Conservation (phyloP, 2,329 filamentous ascomycete species). For the Dactylellina haptotyla region DNA sequence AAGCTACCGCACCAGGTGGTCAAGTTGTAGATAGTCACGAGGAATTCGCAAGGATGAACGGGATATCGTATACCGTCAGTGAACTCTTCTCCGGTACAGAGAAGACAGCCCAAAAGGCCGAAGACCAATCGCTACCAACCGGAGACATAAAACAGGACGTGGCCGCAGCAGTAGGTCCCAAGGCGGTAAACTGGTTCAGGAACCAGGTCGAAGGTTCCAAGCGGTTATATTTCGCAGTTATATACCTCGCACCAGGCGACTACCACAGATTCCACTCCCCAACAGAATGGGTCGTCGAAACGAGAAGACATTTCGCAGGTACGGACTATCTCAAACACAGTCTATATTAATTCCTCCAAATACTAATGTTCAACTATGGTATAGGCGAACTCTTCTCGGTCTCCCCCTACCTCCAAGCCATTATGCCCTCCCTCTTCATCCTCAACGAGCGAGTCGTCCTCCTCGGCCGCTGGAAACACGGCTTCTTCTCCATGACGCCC, state of each 20-base stretch:
- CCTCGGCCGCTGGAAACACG: constrained; percentile 92
- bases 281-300: constrained; percentile 92
- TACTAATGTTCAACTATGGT: background rate
- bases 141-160: constrained; percentile 29
- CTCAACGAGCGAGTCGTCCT: constrained; percentile 96
- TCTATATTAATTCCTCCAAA: background rate
- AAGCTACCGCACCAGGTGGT: constrained; percentile 62
- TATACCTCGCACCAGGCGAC: constrained; percentile 96
- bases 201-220: constrained; percentile 63
- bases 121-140: constrained; percentile 32
- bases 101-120: constrained; percentile 59
- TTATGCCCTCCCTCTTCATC: constrained; percentile 91
- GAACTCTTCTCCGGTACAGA: constrained; percentile 80
- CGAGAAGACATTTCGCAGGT: constrained; percentile 91
- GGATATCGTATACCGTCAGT: constrained; percentile 93
- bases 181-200: constrained; percentile 57
- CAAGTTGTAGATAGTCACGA: constrained; percentile 81
- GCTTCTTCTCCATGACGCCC: constrained; percentile 95
- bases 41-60: constrained; percentile 93
- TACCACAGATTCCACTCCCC: constrained; percentile 99
- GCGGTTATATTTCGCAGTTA: constrained; percentile 88
- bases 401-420: constrained; percentile 91
- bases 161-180: constrained; percentile 57
- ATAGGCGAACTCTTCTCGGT: constrained; percentile 86
- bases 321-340: background rate